A percentile compares a stretch with the other conserved stretches of the same genome.
phyloP scores from a whole-genome alignment of 2,329 filamentous ascomycete species.

The Colletotrichum aenigma region DNA sequence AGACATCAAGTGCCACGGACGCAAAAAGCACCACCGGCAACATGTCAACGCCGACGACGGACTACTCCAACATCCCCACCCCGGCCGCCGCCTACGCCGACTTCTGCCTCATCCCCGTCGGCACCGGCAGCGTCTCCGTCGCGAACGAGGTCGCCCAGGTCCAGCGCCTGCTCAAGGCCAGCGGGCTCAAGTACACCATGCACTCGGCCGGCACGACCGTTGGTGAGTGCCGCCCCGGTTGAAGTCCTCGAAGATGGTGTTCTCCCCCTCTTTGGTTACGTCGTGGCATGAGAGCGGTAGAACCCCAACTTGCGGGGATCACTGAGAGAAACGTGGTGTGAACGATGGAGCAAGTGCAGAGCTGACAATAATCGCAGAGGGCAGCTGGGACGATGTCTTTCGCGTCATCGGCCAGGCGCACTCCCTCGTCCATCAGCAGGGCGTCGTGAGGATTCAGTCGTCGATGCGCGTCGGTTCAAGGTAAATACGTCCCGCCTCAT shows the following conservation, averaged over 20 bases:
- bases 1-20: neutral
- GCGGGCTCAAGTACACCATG: conserved; percentile 84
- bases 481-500: conserved; percentile 44
- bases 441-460: conserved; percentile 83
- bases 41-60: conserved; percentile 30
- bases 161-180: conserved; percentile 81
- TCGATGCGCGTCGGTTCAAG: conserved; percentile 86
- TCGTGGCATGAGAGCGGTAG: neutral
- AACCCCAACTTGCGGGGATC: too few species aligned
- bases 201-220: conserved; percentile 94
- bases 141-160: conserved; percentile 87
- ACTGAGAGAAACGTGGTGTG: too few species aligned
- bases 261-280: neutral
- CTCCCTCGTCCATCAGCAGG: conserved; percentile 74
- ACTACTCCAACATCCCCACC: conserved; percentile 61
- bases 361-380: conserved; percentile 80
- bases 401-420: conserved; percentile 85
- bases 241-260: too few species aligned
- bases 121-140: conserved; percentile 77
- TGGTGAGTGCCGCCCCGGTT: conserved; percentile 56
- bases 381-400: conserved; percentile 89
- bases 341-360: neutral
- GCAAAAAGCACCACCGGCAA: neutral
- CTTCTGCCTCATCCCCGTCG: conserved; percentile 90
- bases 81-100: conserved; percentile 82